phyloP scores from a whole-genome alignment of 805 yeast species.

The Wickerhamiella hasegawae region DNA sequence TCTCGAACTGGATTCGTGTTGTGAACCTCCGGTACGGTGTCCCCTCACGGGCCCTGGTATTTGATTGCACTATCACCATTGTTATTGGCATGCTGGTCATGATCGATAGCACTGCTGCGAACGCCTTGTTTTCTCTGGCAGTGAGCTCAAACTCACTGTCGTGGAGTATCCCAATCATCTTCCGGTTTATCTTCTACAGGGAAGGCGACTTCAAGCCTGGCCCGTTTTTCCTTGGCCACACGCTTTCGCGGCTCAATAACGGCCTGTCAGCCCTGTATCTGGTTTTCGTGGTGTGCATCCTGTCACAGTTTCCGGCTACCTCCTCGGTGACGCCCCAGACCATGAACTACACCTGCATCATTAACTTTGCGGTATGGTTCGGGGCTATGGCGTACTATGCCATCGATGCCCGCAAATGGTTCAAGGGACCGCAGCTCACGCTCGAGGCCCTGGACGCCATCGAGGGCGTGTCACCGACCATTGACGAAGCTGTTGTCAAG shows the following conservation, averaged over 20 bases:
- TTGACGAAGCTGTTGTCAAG: no score
- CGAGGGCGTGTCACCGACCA: no score
- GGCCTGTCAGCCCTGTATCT: slow-evolving; percentile 33
- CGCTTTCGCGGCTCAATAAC: slow-evolving; percentile 28
- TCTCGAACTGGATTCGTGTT: slow-evolving; percentile 36
- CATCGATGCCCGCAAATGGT: slow-evolving; percentile 36
- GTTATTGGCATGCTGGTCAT: slow-evolving; percentile 41
- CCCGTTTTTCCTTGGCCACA: slow-evolving; percentile 44
- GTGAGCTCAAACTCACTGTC: slow-evolving; percentile 47
- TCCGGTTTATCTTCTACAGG: slow-evolving; percentile 33
- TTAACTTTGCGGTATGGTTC: slow-evolving; percentile 47
- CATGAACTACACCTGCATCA: slow-evolving; percentile 49
- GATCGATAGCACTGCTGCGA: slow-evolving; percentile 43
- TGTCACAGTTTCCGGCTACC: slow-evolving; percentile 42
- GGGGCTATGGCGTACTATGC: slow-evolving; percentile 36
- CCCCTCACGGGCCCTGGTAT: slow-evolving; percentile 50
- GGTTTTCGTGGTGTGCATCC: slow-evolving; percentile 30
- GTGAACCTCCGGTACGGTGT: slow-evolving; percentile 40
- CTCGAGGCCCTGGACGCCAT: no score
- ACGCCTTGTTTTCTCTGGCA: slow-evolving; percentile 47
- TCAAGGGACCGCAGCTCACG: slow-evolving; percentile 26
- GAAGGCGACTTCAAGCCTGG: slow-evolving; percentile 37
- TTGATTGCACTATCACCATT: slow-evolving; percentile 33
- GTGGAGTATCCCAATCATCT: slow-evolving; percentile 43
- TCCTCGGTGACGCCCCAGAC: slow-evolving; percentile 17